A percentile compares a stretch with the other conserved stretches of the same genome.
These are phyloP conservation scores for Dalbergia oliveri DNA, from an alignment of 306 rosid genomes.

Conservation along the genomic window DNA sequence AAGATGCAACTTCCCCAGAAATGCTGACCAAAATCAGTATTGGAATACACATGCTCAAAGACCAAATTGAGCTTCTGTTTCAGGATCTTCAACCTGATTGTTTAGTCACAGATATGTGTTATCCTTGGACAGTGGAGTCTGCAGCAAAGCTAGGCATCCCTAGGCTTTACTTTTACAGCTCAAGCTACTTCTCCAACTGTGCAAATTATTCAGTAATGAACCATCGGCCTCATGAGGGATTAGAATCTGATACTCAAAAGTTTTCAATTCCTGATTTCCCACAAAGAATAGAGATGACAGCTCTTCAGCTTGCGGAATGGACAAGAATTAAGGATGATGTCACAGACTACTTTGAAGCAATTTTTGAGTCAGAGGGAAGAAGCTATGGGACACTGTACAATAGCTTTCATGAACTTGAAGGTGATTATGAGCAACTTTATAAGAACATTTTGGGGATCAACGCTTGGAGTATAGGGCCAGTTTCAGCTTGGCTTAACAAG, in stretches of 20 bases:
- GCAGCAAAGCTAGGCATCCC: slow-evolving; percentile 48
- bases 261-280: slow-evolving; percentile 47
- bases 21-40: slow-evolving; percentile 8
- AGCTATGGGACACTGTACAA: slow-evolving; percentile 47
- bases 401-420: slow-evolving; percentile 49
- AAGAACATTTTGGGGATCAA: slow-evolving; percentile 34
- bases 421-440: slow-evolving; percentile 40
- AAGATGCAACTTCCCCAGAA: slow-evolving; percentile 20
- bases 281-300: slow-evolving; percentile 26
- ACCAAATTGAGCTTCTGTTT: slow-evolving; percentile 39
- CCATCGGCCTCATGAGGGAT: slow-evolving; percentile 46
- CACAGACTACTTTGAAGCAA: neutral
- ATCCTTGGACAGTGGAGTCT: slow-evolving; percentile 51
- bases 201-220: slow-evolving; percentile 13
- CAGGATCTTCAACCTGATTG: slow-evolving; percentile 41
- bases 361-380: slow-evolving; percentile 39
- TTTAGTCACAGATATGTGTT: slow-evolving; percentile 40
- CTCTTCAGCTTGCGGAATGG: slow-evolving; percentile 41
- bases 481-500: slow-evolving; percentile 36
- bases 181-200: slow-evolving; percentile 44
- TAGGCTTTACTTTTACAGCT: slow-evolving; percentile 44
- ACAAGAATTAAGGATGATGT: neutral
- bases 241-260: slow-evolving; percentile 26
- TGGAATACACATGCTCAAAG: slow-evolving; percentile 39
- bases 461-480: slow-evolving; percentile 51